A percentile compares a stretch with the other conserved stretches of the same genome.
Evolutionary conservation across 139 green algal genomes (phyloP).

Genomic region (Raphidocelis subcapitata): DNA sequence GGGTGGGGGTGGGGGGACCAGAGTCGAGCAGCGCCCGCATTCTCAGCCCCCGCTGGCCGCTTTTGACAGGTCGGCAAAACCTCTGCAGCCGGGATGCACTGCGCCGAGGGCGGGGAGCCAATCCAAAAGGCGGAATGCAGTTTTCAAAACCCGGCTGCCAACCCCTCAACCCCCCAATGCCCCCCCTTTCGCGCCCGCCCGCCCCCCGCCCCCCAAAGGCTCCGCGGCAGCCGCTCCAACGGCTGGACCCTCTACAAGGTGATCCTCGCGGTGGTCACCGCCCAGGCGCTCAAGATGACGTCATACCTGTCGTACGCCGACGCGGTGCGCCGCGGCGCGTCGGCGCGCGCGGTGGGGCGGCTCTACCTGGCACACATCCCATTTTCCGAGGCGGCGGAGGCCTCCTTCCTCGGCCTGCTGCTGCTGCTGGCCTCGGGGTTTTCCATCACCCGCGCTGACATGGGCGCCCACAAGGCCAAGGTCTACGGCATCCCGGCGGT

Average conservation of each 20-base stretch:
- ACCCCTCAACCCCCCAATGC: too few relatives aligned
- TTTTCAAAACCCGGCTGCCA: too few relatives aligned
- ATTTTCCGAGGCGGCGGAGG: conserved; percentile 1
- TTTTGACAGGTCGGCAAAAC: too few relatives aligned
- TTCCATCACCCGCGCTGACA: conserved; percentile 34
- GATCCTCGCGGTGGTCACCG: conserved; percentile 4
- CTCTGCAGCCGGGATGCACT: too few relatives aligned
- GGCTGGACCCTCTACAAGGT: conserved; percentile 11
- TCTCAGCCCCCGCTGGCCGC: too few relatives aligned
- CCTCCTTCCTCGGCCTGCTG: conserved; percentile 27
- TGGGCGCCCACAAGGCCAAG: conserved; percentile 21
- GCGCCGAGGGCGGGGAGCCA: too few relatives aligned
- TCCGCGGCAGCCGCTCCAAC: not conserved
- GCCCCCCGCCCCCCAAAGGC: too few relatives aligned
- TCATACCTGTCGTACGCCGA: conserved; percentile 12
- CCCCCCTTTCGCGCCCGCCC: not conserved
- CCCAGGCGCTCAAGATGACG: conserved; percentile 11
- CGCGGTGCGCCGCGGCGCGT: not conserved
- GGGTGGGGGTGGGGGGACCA: too few relatives aligned
- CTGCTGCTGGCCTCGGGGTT: conserved; percentile 36
- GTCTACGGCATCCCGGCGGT: conserved; percentile 27
- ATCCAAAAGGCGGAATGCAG: too few relatives aligned
- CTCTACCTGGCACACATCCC: conserved; percentile 24
- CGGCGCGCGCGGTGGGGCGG: not conserved
- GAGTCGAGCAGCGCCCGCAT: too few relatives aligned